phyloP scores from a whole-genome alignment of 1,284 basidiomycete species.

The Tilletia indica region DNA sequence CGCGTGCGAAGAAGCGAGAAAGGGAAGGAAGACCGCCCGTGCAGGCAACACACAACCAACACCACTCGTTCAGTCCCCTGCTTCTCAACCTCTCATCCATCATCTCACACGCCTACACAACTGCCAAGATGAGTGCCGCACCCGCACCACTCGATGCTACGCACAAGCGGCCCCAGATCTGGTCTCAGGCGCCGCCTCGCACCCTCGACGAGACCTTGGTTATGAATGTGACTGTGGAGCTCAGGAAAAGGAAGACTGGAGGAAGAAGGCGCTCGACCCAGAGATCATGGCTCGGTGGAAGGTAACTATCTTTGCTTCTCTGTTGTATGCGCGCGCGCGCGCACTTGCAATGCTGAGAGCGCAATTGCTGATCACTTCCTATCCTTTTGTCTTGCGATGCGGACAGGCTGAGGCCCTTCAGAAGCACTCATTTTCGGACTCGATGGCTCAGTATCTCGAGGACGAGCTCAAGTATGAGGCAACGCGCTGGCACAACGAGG shows the following conservation, averaged over 20 bases:
- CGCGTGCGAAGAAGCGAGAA: too few relatives aligned
- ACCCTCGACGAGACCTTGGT: conserved; percentile 16
- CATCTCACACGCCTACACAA: too few relatives aligned
- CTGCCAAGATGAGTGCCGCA: background rate
- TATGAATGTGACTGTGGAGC: background rate
- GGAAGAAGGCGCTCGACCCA: conserved; percentile 24
- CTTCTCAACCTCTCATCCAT: too few relatives aligned
- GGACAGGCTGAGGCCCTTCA: conserved; percentile 18
- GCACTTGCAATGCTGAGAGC: background rate
- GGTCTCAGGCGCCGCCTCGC: background rate
- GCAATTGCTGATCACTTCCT: background rate
- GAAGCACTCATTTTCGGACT: background rate
- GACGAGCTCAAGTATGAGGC: conserved; percentile 19
- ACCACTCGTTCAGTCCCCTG: too few relatives aligned
- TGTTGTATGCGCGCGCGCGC: background rate
- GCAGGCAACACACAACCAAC: too few relatives aligned
- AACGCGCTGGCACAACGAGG: conserved; percentile 8
- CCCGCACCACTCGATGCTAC: background rate
- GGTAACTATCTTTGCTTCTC: background rate
- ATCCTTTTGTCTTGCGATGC: background rate
- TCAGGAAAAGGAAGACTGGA: conserved; percentile 25
- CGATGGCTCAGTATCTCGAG: conserved; percentile 16
- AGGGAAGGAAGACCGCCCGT: too few relatives aligned
- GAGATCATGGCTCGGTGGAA: conserved; percentile 16
- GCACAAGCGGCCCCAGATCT: conserved; percentile 15